phyloP scores from a whole-genome alignment of 768 basidiomycete genomes.

The Lepiota venenata region DNA sequence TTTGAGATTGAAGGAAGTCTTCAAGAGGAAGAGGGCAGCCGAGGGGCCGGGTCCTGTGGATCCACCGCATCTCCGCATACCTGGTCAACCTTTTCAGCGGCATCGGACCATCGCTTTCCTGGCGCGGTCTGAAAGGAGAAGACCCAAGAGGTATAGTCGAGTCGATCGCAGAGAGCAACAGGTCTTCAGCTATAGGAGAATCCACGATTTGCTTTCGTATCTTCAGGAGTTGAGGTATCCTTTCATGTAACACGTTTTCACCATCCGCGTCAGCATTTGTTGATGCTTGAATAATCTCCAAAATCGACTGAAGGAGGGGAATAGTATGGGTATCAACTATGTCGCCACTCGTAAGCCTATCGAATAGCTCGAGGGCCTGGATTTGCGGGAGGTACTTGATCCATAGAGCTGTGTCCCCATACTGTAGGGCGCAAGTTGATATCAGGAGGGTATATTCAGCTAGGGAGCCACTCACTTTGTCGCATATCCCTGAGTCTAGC shows the following conservation, averaged over 20 bases:
- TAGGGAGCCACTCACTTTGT: neutral
- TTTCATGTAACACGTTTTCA: slow-evolving; percentile 24
- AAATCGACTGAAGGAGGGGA: slow-evolving; percentile 30
- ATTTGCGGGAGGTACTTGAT: slow-evolving; percentile 45
- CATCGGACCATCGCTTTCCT: neutral
- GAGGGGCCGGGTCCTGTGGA: slow-evolving; percentile 18
- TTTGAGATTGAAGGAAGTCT: slow-evolving; percentile 35
- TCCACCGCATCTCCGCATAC: slow-evolving; percentile 31
- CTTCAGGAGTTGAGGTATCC: slow-evolving; percentile 35
- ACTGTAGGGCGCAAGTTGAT: slow-evolving; percentile 19
- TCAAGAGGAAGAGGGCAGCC: slow-evolving; percentile 23
- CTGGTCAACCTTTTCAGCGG: slow-evolving; percentile 13
- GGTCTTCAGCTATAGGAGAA: slow-evolving; percentile 39
- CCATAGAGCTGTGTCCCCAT: slow-evolving; percentile 40
- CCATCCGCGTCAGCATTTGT: slow-evolving; percentile 17
- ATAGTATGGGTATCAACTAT: slow-evolving; percentile 7
- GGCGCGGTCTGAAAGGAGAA: slow-evolving; percentile 3
- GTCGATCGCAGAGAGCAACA: slow-evolving; percentile 41
- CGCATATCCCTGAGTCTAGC: slow-evolving; percentile 9
- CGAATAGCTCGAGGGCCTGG: slow-evolving; percentile 42
- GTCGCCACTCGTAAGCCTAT: slow-evolving; percentile 24
- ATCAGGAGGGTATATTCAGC: neutral
- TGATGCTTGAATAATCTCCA: slow-evolving; percentile 28
- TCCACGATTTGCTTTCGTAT: slow-evolving; percentile 31
- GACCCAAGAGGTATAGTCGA: slow-evolving; percentile 36